Base-by-base conservation (phyloP, 2,329 filamentous ascomycete genomes). In the Bipolaris oryzae region DNA sequence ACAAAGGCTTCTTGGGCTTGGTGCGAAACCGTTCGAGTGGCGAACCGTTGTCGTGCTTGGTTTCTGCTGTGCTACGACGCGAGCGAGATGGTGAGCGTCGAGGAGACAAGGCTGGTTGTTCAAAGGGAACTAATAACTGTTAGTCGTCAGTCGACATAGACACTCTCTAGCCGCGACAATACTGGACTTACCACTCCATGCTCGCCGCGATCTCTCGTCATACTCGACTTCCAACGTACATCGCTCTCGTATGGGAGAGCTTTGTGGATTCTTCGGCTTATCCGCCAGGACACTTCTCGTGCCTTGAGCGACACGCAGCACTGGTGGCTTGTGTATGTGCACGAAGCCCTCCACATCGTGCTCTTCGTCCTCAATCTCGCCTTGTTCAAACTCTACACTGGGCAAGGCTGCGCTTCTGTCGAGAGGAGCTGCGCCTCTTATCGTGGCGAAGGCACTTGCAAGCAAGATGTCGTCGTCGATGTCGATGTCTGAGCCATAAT, bases 11-110 rank as follows among this genome's bases (percentile, higher is more conserved):
- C 69, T 84, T 88, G 0, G 91, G 91, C 53, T 84, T 87, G 1
- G 86, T 87, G 35, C 93, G 88, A 68, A 96, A 96, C 33, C 89
- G 86, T 60, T 92, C 84, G 2, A 97, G 78, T 0, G 92, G 93
- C 7, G 87, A 82, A 57, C 82, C 79, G 7, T 73, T 74, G 69
- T 87, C 68, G 7, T 50, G 42, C n/a, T 52, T 49, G 28, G 33
- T 20, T 7, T 44, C 20, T 15, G 45, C 21, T 38, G n/a, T 18
- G 10, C 31, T 53, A 21, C 38, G 6, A 20, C 42, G 20, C 10
- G 55, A 46, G 9, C 46, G 54, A 7, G 35, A 34, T 2, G 49
- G 51, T 18, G 53, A 47, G 39, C n/a, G 23, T 20, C 11, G 54
- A 15, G 56, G 49, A 15, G 46, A 52, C 20, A 52, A 51, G 35